Evolutionary conservation across 1,284 basidiomycete genomes (phyloP).

Genomic region (Cryptococcus sp.): DNA sequence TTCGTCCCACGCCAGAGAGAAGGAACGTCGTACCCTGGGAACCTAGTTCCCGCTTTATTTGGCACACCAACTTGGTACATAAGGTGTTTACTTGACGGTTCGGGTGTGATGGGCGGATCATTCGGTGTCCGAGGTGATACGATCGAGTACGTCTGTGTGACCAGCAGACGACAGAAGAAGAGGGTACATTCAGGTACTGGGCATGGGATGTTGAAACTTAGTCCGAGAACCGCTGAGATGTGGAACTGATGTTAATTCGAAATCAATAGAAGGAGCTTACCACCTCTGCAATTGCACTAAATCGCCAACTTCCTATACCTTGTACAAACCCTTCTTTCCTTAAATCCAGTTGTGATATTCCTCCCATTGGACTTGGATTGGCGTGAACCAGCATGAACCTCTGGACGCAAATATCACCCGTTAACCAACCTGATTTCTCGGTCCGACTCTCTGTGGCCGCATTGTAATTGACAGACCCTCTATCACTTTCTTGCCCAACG

Average conservation of each 20-base stretch:
- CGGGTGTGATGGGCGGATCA: conserved; percentile 26
- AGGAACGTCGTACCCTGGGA: conserved; percentile 24
- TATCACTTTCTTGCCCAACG: too few relatives aligned
- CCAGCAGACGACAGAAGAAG: conserved; percentile 41
- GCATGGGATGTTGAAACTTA: conserved; percentile 29
- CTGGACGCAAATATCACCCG: conserved; percentile 35
- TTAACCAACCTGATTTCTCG: conserved; percentile 37
- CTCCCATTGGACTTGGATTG: conserved; percentile 32
- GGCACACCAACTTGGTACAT: conserved; percentile 36
- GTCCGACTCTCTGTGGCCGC: conserved; percentile 1
- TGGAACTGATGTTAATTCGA: conserved; percentile 23
- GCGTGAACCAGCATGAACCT: conserved; percentile 38
- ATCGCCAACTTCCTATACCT: conserved; percentile 41
- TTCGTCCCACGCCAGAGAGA: conserved; percentile 37
- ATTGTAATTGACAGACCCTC: not conserved
- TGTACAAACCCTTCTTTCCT: conserved; percentile 41
- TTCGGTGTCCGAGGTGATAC: conserved; percentile 40
- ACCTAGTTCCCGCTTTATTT: conserved; percentile 24
- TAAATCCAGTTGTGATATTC: conserved; percentile 32
- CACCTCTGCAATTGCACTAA: conserved; percentile 37
- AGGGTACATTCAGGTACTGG: conserved; percentile 38
- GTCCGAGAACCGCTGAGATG: conserved; percentile 36
- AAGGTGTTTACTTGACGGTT: conserved; percentile 30
- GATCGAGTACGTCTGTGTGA: conserved; percentile 37
- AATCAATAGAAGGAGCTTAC: conserved; percentile 17